Percentiles rank a stretch among this genome's conserved stretches.
These are phyloP conservation scores for Lyophyllum semitale DNA, from an alignment of 768 basidiomycete genomes.

Conservation along the genomic window DNA sequence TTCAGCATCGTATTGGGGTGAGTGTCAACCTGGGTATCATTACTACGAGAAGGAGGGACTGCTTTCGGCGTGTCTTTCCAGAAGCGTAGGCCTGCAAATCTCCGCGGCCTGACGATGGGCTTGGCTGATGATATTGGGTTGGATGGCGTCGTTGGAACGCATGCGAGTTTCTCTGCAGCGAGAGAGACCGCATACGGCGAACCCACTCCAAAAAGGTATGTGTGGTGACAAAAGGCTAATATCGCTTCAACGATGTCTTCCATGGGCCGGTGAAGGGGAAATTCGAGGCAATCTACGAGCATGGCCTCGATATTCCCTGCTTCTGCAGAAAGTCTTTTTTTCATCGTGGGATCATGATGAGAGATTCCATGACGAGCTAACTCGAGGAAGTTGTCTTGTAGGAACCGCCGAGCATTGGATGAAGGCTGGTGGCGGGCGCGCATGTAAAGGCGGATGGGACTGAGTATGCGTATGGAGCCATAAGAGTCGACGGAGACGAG, in stretches of 20 bases:
- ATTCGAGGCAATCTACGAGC: slow-evolving; percentile 19
- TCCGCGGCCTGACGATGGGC: not conserved
- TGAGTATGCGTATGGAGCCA: slow-evolving; percentile 24
- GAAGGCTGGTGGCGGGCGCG: slow-evolving; percentile 23
- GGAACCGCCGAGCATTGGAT: slow-evolving; percentile 13
- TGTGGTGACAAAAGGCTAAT: slow-evolving; percentile 24
- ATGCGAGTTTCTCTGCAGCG: slow-evolving; percentile 19
- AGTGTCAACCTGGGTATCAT: not conserved
- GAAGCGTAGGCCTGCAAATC: not conserved
- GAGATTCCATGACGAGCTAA: slow-evolving; percentile 17
- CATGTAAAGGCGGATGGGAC: slow-evolving; percentile 28
- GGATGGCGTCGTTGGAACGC: not conserved
- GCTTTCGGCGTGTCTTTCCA: not conserved
- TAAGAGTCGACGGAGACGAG: slow-evolving; percentile 22
- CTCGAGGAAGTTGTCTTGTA: slow-evolving; percentile 24
- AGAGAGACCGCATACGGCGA: slow-evolving; percentile 19
- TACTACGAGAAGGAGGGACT: not conserved
- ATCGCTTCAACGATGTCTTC: slow-evolving; percentile 19
- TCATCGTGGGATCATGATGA: slow-evolving; percentile 7
- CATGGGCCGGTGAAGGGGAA: slow-evolving; percentile 9
- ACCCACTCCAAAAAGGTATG: slow-evolving; percentile 23
- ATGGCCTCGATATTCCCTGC: slow-evolving; percentile 26
- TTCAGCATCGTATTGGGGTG: not conserved
- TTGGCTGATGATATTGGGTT: not conserved
- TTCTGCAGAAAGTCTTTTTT: slow-evolving; percentile 20